phyloP scores from a whole-genome alignment of 2,329 filamentous ascomycete species.

The Byssochlamys sp. region DNA sequence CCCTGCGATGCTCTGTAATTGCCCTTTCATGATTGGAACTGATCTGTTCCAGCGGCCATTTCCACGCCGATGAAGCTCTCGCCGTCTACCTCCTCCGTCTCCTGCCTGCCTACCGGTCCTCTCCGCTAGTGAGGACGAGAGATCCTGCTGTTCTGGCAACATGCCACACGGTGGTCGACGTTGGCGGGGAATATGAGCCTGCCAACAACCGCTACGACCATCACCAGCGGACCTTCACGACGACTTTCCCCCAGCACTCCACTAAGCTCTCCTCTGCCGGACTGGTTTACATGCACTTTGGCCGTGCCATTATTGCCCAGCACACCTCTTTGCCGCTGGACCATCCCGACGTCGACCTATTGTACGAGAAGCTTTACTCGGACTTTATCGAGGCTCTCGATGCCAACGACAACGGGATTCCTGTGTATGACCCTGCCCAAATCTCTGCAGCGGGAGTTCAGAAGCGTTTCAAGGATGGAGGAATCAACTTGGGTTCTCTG shows the following conservation, averaged over 20 bases:
- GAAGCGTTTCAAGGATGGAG: conserved; percentile 74
- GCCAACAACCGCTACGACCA: conserved; percentile 77
- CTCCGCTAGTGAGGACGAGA: conserved; percentile 73
- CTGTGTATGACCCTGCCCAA: conserved; percentile 63
- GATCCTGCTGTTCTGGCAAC: conserved; percentile 66
- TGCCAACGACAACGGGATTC: conserved; percentile 93
- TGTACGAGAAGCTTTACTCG: conserved; percentile 84
- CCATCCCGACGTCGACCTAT: conserved; percentile 57
- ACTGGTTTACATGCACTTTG: conserved; percentile 92
- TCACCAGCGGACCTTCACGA: conserved; percentile 84
- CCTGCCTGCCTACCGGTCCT: conserved; percentile 67
- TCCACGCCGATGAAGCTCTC: conserved; percentile 96
- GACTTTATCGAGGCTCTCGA: conserved; percentile 93
- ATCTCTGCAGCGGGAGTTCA: conserved; percentile 61
- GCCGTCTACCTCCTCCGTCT: conserved; percentile 91
- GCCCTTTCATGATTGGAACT: background rate
- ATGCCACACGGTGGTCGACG: conserved; percentile 93
- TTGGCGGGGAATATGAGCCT: conserved; percentile 87
- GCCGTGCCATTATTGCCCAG: conserved; percentile 67
- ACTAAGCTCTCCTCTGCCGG: conserved; percentile 93
- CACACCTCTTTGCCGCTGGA: conserved; percentile 53
- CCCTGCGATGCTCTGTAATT: background rate
- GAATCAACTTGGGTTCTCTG: conserved; percentile 74
- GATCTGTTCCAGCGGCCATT: conserved; percentile 58
- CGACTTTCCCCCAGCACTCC: conserved; percentile 69